These are phyloP conservation scores for Cairneyella variabilis DNA, from an alignment of 495 filamentous ascomycete genomes.

Conservation along the genomic window DNA sequence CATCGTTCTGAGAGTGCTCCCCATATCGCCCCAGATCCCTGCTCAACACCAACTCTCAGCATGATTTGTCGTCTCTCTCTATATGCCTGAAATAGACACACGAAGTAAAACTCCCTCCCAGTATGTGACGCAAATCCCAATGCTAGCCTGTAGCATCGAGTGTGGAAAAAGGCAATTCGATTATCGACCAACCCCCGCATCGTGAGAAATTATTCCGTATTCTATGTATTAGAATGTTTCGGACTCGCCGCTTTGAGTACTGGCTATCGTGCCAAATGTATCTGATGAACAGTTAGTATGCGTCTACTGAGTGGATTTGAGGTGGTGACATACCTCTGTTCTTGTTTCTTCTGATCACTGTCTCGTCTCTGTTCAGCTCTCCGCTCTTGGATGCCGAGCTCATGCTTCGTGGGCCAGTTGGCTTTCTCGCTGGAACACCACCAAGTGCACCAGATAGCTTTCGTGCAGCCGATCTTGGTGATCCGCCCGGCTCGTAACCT, in stretches of 20 bases:
- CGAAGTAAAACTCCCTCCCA: neutral
- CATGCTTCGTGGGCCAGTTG: constrained; percentile 31
- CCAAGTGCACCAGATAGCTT: constrained; percentile 18
- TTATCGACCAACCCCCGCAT: no score
- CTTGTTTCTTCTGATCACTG: constrained; percentile 36
- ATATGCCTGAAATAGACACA: constrained; percentile 9
- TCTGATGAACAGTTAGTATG: constrained; percentile 31
- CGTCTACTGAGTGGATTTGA: neutral
- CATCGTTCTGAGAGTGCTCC: no score
- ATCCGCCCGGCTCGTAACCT: constrained; percentile 18
- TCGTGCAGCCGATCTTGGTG: constrained; percentile 22
- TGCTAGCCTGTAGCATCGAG: constrained; percentile 8
- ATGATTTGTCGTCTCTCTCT: neutral
- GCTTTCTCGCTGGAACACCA: constrained; percentile 24
- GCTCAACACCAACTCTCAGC: no score
- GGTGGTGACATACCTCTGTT: constrained; percentile 43
- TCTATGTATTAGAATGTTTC: constrained; percentile 43
- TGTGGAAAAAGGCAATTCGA: neutral
- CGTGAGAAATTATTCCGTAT: constrained; percentile 14
- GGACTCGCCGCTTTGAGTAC: constrained; percentile 41
- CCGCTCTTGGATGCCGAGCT: constrained; percentile 27
- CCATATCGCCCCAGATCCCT: no score
- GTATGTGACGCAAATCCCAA: neutral
- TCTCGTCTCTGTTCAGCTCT: constrained; percentile 45
- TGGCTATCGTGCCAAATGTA: constrained; percentile 47